Conservation (phyloP, 768 basidiomycete species). For the Amylocystis lapponica region DNA sequence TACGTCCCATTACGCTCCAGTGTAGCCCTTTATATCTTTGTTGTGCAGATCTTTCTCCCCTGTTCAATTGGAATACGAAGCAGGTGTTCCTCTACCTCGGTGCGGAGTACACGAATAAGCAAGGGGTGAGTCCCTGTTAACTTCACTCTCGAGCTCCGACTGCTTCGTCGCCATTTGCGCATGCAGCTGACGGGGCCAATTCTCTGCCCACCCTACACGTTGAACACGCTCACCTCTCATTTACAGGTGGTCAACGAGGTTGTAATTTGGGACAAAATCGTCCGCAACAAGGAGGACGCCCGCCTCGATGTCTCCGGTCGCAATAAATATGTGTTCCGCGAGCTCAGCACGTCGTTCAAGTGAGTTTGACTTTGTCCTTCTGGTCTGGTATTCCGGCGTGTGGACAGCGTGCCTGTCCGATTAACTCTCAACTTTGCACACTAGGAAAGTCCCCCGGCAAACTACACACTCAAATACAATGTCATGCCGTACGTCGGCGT, state of each 20-base stretch:
- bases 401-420: neutral
- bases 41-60: slow-evolving; percentile 62
- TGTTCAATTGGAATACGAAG: slow-evolving; percentile 97
- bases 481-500: slow-evolving; percentile 86
- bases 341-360: slow-evolving; percentile 70
- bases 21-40: neutral
- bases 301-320: slow-evolving; percentile 56
- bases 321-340: slow-evolving; percentile 84
- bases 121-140: slow-evolving; percentile 52
- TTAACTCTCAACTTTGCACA: neutral
- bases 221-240: neutral
- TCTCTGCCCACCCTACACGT: neutral
- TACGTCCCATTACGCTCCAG: slow-evolving; percentile 26
- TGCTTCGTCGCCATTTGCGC: neutral
- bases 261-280: slow-evolving; percentile 90
- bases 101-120: slow-evolving; percentile 71
- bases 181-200: neutral
- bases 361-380: slow-evolving; percentile 34
- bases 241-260: slow-evolving; percentile 65
- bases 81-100: slow-evolving; percentile 84
- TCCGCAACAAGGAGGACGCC: slow-evolving; percentile 75
- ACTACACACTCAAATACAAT: slow-evolving; percentile 80
- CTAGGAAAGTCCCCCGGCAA: slow-evolving; percentile 59
- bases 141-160: neutral
- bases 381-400: neutral